Percentiles rank a stretch among this genome's conserved stretches.
Conservation (phyloP, 371 early-diverging fungal species). For the Zancudomyces culisetae region DNA sequence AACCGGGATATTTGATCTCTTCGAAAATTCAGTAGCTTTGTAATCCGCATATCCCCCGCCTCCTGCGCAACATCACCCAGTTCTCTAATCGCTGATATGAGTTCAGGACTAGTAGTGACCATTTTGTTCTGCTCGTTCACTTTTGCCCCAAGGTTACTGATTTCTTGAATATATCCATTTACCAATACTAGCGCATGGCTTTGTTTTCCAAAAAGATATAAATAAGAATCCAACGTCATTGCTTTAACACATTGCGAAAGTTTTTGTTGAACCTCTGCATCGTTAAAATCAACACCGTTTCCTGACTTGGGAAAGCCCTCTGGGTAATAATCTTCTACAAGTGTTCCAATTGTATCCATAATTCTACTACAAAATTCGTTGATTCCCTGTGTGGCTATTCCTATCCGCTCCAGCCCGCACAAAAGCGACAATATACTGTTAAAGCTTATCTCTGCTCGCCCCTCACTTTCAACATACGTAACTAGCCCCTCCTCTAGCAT, state of each 20-base stretch:
- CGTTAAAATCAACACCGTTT: constrained; percentile 13
- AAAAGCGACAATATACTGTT: constrained; percentile 43
- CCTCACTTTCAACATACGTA: background rate
- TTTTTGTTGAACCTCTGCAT: constrained; percentile 14
- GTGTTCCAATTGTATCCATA: constrained; percentile 45
- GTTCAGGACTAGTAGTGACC: constrained; percentile 45
- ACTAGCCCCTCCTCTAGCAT: background rate
- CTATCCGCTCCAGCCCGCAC: constrained; percentile 52
- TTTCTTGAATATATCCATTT: constrained; percentile 9
- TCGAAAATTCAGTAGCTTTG: constrained; percentile 64
- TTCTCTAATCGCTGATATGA: too few species aligned
- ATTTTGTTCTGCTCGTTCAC: background rate
- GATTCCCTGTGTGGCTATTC: constrained; percentile 38
- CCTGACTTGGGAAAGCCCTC: constrained; percentile 13
- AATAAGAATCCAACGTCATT: constrained; percentile 66
- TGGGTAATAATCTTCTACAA: constrained; percentile 43
- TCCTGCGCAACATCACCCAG: too few species aligned
- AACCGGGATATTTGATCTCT: constrained; percentile 75
- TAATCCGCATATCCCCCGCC: constrained; percentile 69
- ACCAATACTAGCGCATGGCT: background rate
- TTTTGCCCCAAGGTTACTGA: background rate
- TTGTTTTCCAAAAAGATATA: background rate
- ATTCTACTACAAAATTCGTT: constrained; percentile 51
- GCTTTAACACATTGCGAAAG: constrained; percentile 20
- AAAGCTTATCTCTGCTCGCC: constrained; percentile 28